Evolutionary conservation across 2,329 filamentous ascomycete species (phyloP), one percentile per base, ranked within the genome.

Genomic region (Alternaria sp.): DNA sequence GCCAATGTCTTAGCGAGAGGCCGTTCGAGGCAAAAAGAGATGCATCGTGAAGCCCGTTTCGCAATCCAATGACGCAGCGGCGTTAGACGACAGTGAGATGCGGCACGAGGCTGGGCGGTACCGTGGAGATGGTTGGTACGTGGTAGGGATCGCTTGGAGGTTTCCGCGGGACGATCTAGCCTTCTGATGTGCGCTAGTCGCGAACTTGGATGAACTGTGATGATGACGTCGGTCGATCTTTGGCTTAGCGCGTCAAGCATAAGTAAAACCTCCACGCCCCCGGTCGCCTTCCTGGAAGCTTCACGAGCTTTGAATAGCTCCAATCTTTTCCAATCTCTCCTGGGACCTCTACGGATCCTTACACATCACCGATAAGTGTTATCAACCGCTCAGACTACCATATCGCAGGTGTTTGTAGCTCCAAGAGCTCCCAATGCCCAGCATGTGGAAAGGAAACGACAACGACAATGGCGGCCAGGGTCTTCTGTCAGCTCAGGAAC

Each of bases 391-490:
- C 9, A 32, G 26, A 43, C 47, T 51, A 43, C 52, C 59, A 28
- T n/a, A 57, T 25, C 15, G 23, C 45, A 28, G 51, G 45, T 59
- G 57, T 40, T 59, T 53, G n/a, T 40, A 81, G 62, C 62, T 70
- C 51, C 15, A 32, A 59, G 45, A 63, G 59, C 55, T 51, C 30
- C 43, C 10, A 58, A 62, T 61, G 52, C 80, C 83, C 47, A 85
- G 84, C 61, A 80, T 89, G 62, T 89, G 87, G 86, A 84, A 84
- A 51, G 60, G 62, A 36, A 86, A 62, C 19, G 59, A 40, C 36
- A 40, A 40, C 36, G 36, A 84, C 71, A 73, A 81, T 69, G 77
- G 80, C 60, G 77, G 78, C 59, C 68, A 74, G 57, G 78, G 78
- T 58, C 68, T 73, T 62, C 74, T 81, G 23, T 56, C 61, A 43